These are phyloP conservation scores for Phytophthora capsici DNA, from an alignment of 352 stramenopile genomes.

Conservation along the genomic window DNA sequence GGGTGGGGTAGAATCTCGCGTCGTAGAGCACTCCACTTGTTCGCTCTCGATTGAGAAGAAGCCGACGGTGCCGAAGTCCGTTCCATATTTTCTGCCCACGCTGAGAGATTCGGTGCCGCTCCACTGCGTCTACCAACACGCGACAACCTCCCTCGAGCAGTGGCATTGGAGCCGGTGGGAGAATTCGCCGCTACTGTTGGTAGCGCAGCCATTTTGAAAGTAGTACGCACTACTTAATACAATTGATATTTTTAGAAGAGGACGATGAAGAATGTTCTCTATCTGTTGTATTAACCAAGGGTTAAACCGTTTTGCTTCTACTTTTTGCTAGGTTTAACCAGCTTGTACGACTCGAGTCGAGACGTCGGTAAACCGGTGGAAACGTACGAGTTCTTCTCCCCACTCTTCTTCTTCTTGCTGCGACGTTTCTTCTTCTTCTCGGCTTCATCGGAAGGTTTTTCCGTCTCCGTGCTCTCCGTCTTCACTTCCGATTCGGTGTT, in stretches of 20 bases:
- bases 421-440: conserved; percentile 68
- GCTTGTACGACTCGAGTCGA: conserved; percentile 85
- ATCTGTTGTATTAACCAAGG: conserved; percentile 13
- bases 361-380: conserved; percentile 71
- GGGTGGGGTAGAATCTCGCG: conserved; percentile 52
- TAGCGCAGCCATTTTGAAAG: conserved; percentile 24
- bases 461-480: conserved; percentile 18
- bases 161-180: background rate
- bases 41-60: conserved; percentile 10
- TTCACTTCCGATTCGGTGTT: conserved; percentile 16
- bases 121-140: conserved; percentile 17
- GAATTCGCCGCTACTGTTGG: conserved; percentile 18
- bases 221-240: background rate
- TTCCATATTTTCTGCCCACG: conserved; percentile 39
- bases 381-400: conserved; percentile 50
- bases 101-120: background rate
- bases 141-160: conserved; percentile 21
- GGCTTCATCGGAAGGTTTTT: conserved; percentile 1
- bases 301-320: conserved; percentile 33
- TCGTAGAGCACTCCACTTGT: conserved; percentile 40
- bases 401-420: conserved; percentile 66
- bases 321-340: conserved; percentile 70
- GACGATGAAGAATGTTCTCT: conserved; percentile 11
- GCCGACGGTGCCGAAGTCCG: conserved; percentile 34
- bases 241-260: conserved; percentile 8